These are phyloP conservation scores for Globisporangium carolinianum DNA, from an alignment of 352 stramenopile genomes.

Conservation along the genomic window DNA sequence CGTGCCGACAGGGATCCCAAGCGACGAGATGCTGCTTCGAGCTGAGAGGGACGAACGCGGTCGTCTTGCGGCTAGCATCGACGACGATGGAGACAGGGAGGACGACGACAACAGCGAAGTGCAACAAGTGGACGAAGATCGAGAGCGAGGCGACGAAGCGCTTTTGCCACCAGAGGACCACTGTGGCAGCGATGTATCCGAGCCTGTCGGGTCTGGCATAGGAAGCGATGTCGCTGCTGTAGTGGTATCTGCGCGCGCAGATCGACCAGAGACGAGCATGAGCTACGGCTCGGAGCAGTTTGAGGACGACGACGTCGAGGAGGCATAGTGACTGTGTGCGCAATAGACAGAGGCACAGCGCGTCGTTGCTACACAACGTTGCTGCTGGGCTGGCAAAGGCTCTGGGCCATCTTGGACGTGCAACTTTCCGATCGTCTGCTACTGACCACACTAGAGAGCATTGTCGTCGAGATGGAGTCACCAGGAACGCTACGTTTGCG, in stretches of 20 bases:
- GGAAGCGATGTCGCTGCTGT: too few species aligned
- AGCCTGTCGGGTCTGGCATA: neutral
- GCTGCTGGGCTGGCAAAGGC: too few species aligned
- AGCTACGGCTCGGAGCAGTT: slow-evolving; percentile 61
- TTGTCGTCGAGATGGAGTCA: too few species aligned
- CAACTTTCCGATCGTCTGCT: too few species aligned
- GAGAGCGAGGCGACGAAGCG: neutral
- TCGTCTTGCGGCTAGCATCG: neutral
- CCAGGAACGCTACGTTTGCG: too few species aligned
- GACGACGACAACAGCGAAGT: neutral
- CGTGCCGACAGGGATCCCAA: slow-evolving; percentile 21
- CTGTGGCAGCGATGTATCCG: neutral
- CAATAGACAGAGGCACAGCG: too few species aligned
- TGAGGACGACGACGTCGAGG: slow-evolving; percentile 33
- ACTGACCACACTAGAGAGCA: too few species aligned
- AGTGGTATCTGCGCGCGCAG: neutral
- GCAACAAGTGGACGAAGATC: too few species aligned
- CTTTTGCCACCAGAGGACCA: neutral
- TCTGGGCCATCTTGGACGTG: too few species aligned
- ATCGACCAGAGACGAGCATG: slow-evolving; percentile 45
- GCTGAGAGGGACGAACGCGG: neutral
- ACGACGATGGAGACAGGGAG: slow-evolving; percentile 1
- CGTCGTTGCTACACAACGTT: too few species aligned
- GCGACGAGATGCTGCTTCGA: slow-evolving; percentile 7
- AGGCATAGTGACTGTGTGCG: neutral